Percentiles rank a stretch among this genome's conserved stretches.
Conservation (phyloP, 2,329 filamentous ascomycete genomes). For the Colletotrichum kahawae region DNA sequence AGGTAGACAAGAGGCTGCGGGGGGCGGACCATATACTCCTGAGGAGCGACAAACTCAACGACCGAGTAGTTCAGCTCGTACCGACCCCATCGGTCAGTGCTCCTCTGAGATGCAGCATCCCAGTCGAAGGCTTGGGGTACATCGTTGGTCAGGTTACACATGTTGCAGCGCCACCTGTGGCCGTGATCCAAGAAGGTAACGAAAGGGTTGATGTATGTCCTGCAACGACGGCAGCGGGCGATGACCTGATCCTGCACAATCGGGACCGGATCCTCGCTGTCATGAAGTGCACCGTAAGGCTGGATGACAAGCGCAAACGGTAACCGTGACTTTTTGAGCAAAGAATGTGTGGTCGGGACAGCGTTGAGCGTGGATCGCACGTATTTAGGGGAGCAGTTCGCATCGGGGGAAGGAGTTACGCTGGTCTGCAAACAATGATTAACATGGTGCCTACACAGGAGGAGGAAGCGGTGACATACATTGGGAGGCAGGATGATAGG, state of each 20-base stretch:
- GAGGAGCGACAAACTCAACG: conserved; percentile 95
- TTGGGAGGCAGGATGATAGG: conserved; percentile 90
- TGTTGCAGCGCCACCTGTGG: conserved; percentile 98
- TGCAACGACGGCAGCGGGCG: conserved; percentile 91
- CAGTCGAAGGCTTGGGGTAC: conserved; percentile 99
- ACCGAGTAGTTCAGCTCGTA: conserved; percentile 95
- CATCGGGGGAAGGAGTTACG: conserved; percentile 86
- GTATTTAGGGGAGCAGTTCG: conserved; percentile 93
- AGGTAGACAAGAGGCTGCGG: conserved; percentile 95
- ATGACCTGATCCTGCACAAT: conserved; percentile 97
- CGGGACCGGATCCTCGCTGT: conserved; percentile 88
- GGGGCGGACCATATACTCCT: conserved; percentile 99
- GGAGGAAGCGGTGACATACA: conserved; percentile 59
- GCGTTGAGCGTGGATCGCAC: conserved; percentile 95
- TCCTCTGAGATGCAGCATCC: conserved; percentile 91
- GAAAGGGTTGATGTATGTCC: conserved; percentile 97
- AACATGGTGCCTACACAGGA: not conserved
- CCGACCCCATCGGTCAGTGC: conserved; percentile 88
- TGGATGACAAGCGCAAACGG: conserved; percentile 96
- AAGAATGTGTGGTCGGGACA: conserved; percentile 87
- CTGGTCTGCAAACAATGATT: conserved; percentile 64
- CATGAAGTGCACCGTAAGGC: conserved; percentile 91
- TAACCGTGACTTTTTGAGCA: conserved; percentile 95
- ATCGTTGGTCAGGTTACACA: conserved; percentile 99
- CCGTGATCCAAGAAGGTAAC: conserved; percentile 96